Evolutionary conservation across 1,284 basidiomycete species (phyloP).

Genomic region (Fomitopsis palustris): DNA sequence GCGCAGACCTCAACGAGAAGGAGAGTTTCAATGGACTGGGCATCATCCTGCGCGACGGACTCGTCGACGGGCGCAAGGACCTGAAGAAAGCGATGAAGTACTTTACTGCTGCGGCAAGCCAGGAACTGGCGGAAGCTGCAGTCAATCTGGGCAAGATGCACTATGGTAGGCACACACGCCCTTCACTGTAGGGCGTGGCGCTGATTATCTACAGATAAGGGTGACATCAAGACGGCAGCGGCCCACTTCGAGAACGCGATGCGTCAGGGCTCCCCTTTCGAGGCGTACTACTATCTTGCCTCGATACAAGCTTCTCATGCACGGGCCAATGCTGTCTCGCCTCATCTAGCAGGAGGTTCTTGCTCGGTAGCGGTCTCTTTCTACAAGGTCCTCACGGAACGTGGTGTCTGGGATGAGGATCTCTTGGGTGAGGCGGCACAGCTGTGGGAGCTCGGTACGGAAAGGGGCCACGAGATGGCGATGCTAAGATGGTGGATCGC

Average conservation of each 20-base stretch:
- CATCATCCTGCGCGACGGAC: slow-evolving; percentile 88
- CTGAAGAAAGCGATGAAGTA: slow-evolving; percentile 63
- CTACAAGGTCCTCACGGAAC: slow-evolving; percentile 86
- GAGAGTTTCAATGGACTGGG: slow-evolving; percentile 90
- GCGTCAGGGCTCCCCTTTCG: slow-evolving; percentile 83
- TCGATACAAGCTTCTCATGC: slow-evolving; percentile 69
- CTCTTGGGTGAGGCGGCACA: slow-evolving; percentile 81
- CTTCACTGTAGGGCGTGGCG: slow-evolving; percentile 2
- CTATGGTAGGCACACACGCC: slow-evolving; percentile 46
- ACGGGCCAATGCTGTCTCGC: slow-evolving; percentile 36
- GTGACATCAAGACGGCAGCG: slow-evolving; percentile 61
- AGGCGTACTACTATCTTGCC: slow-evolving; percentile 90
- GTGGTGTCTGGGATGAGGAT: slow-evolving; percentile 86
- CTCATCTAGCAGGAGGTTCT: slow-evolving; percentile 55
- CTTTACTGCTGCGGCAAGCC: slow-evolving; percentile 80
- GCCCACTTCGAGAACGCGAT: slow-evolving; percentile 81
- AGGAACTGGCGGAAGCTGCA: slow-evolving; percentile 87
- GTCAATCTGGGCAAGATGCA: slow-evolving; percentile 88
- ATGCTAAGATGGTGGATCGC: slow-evolving; percentile 94
- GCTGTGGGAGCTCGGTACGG: slow-evolving; percentile 73
- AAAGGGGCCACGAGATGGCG: slow-evolving; percentile 65
- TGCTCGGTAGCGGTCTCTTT: slow-evolving; percentile 87
- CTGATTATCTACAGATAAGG: slow-evolving; percentile 42
- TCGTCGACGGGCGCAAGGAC: slow-evolving; percentile 66
- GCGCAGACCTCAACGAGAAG: slow-evolving; percentile 76